A percentile compares a stretch with the other conserved stretches of the same genome.
Conservation (phyloP, 2,329 filamentous ascomycete genomes). For the Fusarium foetens region DNA sequence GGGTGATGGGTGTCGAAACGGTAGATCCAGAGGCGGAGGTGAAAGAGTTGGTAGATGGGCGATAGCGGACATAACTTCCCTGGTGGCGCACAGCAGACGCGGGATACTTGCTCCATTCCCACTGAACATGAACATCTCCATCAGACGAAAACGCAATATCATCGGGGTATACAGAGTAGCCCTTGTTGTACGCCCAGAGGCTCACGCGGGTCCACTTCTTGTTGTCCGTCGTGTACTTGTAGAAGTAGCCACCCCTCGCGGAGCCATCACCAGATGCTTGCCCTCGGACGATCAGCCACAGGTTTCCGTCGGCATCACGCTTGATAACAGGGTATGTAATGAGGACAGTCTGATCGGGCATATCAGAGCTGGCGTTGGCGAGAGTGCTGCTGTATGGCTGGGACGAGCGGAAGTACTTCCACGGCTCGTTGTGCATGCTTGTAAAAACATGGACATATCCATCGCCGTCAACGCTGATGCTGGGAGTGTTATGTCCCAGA, state of each 20-base stretch:
- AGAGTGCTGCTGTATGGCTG: constrained; percentile 37
- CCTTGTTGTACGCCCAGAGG: constrained; percentile 37
- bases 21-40: constrained; percentile 21
- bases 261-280: constrained; percentile 13
- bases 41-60: constrained; percentile 33
- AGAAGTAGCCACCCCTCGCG: constrained; percentile 18
- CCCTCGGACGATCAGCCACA: constrained; percentile 22
- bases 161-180: constrained; percentile 43
- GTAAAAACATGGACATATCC: constrained; percentile 44
- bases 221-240: constrained; percentile 8
- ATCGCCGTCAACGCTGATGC: constrained; percentile 29
- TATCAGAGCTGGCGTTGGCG: constrained; percentile 30
- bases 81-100: constrained; percentile 41
- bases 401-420: constrained; percentile 41
- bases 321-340: constrained; percentile 29
- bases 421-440: constrained; percentile 44
- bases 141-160: constrained; percentile 43
- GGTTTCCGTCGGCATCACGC: constrained; percentile 2
- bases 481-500: constrained; percentile 36
- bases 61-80: constrained; percentile 42
- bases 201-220: constrained; percentile 3
- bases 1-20: constrained; percentile 4
- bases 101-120: constrained; percentile 45
- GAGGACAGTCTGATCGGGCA: constrained; percentile 34
- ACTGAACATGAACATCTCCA: constrained; percentile 43